These are phyloP conservation scores for Phylloporus sp. DNA, from an alignment of 1,284 basidiomycete species.

Conservation along the genomic window DNA sequence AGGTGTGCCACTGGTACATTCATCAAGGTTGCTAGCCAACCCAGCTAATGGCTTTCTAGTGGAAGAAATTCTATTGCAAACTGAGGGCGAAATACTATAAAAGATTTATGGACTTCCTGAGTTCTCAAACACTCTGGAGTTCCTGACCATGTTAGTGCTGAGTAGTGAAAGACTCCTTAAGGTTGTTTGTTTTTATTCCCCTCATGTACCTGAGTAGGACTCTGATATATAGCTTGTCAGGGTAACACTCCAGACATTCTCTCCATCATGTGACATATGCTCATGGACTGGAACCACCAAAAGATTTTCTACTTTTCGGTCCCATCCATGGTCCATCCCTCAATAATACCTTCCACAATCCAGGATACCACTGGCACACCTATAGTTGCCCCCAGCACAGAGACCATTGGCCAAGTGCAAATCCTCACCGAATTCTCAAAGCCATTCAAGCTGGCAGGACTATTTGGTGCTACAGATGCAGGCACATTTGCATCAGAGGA, in stretches of 20 bases:
- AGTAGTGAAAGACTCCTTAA: too few species aligned
- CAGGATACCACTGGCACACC: conserved; percentile 48
- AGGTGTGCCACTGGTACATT: conserved; percentile 51
- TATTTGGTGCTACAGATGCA: conserved; percentile 77
- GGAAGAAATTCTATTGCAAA: too few species aligned
- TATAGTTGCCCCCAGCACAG: conserved; percentile 66
- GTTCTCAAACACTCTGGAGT: too few species aligned
- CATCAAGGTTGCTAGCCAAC: not conserved
- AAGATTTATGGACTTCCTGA: too few species aligned
- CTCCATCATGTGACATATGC: conserved; percentile 58
- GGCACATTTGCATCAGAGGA: conserved; percentile 57
- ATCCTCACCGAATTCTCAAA: conserved; percentile 69
- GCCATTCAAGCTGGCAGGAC: conserved; percentile 74
- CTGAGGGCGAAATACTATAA: too few species aligned
- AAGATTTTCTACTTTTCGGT: conserved; percentile 87
- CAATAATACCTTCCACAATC: too few species aligned
- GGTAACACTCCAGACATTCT: conserved; percentile 90
- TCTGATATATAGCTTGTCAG: too few species aligned
- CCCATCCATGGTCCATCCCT: conserved; percentile 61
- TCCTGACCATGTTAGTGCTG: too few species aligned
- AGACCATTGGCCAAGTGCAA: conserved; percentile 74
- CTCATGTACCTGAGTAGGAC: too few species aligned
- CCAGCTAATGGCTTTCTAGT: not conserved
- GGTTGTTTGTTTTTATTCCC: too few species aligned
- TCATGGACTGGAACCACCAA: too few species aligned